A percentile compares a stretch with the other conserved stretches of the same genome.
Conservation (phyloP, 805 yeast genomes). For the Suhomyces canberraensis region DNA sequence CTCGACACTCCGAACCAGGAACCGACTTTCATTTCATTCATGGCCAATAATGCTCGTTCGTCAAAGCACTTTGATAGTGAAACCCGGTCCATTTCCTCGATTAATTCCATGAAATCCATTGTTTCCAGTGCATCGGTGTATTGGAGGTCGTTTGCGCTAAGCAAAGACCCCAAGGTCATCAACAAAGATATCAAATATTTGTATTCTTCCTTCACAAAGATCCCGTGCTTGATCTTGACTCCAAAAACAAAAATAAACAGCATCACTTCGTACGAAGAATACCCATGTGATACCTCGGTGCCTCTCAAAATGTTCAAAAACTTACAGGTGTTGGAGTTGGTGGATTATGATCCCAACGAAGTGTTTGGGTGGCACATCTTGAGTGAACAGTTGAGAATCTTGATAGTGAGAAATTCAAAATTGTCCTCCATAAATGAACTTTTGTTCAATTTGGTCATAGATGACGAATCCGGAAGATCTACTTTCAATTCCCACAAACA, state of each 20-base stretch:
- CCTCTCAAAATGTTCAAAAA: constrained; percentile 62
- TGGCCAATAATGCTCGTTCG: constrained; percentile 52
- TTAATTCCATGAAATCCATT: constrained; percentile 53
- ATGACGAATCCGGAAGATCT: constrained; percentile 45
- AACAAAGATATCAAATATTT: constrained; percentile 54
- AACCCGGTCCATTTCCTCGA: constrained; percentile 52
- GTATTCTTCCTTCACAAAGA: constrained; percentile 60
- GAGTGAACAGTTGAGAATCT: constrained; percentile 51
- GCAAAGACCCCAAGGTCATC: constrained; percentile 41
- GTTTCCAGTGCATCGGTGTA: constrained; percentile 41
- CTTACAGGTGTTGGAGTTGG: constrained; percentile 57
- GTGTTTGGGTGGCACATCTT: constrained; percentile 62
- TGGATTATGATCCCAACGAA: constrained; percentile 61
- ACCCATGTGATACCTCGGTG: constrained; percentile 68
- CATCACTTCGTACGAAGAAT: constrained; percentile 63
- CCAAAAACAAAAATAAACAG: constrained; percentile 57
- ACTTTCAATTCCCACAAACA: constrained; percentile 27
- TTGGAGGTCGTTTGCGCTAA: constrained; percentile 35
- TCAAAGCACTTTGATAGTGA: constrained; percentile 41
- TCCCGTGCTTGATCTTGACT: constrained; percentile 60
- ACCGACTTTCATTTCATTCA: constrained; percentile 55
- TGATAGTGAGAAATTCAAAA: constrained; percentile 51
- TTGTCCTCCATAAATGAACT: constrained; percentile 52
- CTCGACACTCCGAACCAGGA: constrained; percentile 55
- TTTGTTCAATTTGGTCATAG: constrained; percentile 49